These are phyloP conservation scores for Sungouiella thailandica DNA, from an alignment of 805 yeast genomes.

Conservation along the genomic window DNA sequence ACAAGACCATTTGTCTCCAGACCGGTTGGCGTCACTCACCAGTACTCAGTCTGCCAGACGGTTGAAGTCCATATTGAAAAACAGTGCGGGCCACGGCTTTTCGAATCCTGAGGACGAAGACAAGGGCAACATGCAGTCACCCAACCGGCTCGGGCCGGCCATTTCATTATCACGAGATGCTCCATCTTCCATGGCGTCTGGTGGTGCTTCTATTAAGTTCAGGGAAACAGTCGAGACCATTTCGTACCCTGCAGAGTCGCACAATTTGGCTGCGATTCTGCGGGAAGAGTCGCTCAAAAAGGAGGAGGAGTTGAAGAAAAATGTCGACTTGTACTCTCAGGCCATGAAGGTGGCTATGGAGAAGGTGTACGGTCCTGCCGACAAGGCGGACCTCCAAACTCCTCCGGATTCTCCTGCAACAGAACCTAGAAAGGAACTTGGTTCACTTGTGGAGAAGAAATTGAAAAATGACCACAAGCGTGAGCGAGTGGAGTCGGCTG, in stretches of 20 bases:
- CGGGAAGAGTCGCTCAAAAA: conserved; percentile 8
- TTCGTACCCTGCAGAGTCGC: conserved; percentile 11
- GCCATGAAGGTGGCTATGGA: conserved; percentile 54
- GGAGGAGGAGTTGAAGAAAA: conserved; percentile 20
- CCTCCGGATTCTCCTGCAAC: conserved; percentile 2
- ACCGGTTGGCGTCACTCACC: conserved; percentile 10
- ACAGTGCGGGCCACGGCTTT: conserved; percentile 5
- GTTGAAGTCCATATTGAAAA: conserved; percentile 33
- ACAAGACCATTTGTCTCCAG: no score
- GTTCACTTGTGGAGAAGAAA: conserved; percentile 8
- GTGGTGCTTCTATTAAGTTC: conserved; percentile 33
- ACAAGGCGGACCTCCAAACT: conserved; percentile 1
- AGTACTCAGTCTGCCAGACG: conserved; percentile 19
- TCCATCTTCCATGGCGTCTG: conserved; percentile 15
- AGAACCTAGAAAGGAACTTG: conserved; percentile 2
- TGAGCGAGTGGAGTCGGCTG: conserved; percentile 10
- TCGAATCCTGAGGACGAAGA: background rate
- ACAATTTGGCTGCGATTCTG: conserved; percentile 4
- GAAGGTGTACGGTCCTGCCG: conserved; percentile 46
- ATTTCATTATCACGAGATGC: background rate
- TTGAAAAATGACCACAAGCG: conserved; percentile 8
- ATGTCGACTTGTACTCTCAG: conserved; percentile 49
- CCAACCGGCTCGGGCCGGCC: background rate
- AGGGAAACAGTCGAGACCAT: conserved; percentile 35
- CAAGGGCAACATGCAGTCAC: background rate